Conservation (phyloP, 495 filamentous ascomycete species). For the Glonium stellatum region DNA sequence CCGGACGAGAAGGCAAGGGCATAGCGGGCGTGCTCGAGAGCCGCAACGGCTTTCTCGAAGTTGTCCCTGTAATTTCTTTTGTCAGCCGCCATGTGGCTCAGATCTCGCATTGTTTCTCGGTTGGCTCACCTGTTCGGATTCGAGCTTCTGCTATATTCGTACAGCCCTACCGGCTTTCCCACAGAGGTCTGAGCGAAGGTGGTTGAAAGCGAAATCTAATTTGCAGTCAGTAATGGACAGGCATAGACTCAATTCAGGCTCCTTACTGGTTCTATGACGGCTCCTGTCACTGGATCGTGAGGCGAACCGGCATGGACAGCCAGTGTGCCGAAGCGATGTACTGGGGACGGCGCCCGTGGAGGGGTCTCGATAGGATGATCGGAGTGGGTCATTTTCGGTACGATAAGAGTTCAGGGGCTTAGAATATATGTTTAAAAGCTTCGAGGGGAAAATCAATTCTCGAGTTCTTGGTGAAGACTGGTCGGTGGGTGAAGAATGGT, state of each 20-base stretch:
- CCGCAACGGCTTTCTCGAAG: conserved; percentile 86
- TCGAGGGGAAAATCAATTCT: not conserved
- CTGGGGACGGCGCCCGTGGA: conserved; percentile 50
- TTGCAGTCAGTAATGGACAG: conserved; percentile 15
- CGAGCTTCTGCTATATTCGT: conserved; percentile 85
- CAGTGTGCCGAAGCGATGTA: conserved; percentile 77
- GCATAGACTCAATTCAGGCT: conserved; percentile 2
- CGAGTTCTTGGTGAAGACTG: not conserved
- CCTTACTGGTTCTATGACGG: conserved; percentile 79
- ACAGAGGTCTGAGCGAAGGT: conserved; percentile 84
- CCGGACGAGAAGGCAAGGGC: conserved; percentile 94
- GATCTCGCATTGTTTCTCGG: not conserved
- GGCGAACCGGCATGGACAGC: conserved; percentile 89
- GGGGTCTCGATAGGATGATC: conserved; percentile 52
- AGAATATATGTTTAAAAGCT: not conserved
- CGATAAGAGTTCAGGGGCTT: not conserved
- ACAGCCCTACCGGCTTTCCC: conserved; percentile 73
- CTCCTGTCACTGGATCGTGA: conserved; percentile 84
- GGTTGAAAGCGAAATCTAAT: conserved; percentile 84
- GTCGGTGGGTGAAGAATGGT: not conserved
- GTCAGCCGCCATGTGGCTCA: not conserved
- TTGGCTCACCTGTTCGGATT: conserved; percentile 73
- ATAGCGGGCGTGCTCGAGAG: conserved; percentile 84
- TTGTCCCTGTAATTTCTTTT: conserved; percentile 50
- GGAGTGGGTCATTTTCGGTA: conserved; percentile 32